A percentile compares a stretch with the other conserved stretches of the same genome.
phyloP scores from a whole-genome alignment of 164 flowering plant species.

The Dillenia turbinata region DNA sequence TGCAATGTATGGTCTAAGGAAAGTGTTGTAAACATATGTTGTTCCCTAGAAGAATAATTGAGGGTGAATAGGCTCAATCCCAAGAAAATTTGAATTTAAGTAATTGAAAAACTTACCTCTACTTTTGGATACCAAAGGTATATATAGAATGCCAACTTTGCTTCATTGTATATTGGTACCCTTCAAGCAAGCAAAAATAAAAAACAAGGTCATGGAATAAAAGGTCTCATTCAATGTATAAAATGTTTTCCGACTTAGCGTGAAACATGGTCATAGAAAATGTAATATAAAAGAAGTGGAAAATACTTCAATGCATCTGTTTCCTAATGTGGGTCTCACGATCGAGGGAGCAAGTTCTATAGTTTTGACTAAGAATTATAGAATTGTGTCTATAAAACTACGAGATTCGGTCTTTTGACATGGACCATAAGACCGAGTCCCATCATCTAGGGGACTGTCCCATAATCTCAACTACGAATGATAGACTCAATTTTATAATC shows the following conservation, averaged over 20 bases:
- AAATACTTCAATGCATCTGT: too few relatives aligned
- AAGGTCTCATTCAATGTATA: too few relatives aligned
- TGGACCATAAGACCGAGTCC: too few relatives aligned
- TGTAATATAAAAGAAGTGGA: background rate
- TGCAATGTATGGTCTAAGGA: slow-evolving; percentile 73
- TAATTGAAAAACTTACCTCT: slow-evolving; percentile 32
- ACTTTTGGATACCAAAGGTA: slow-evolving; percentile 88
- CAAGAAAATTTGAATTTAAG: background rate
- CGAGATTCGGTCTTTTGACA: too few relatives aligned
- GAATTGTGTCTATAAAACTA: too few relatives aligned
- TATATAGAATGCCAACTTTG: slow-evolving; percentile 76
- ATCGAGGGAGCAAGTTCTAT: too few relatives aligned
- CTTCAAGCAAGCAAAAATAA: slow-evolving; percentile 31
- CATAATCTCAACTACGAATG: too few relatives aligned
- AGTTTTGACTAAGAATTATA: too few relatives aligned
- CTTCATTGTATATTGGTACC: slow-evolving; percentile 94
- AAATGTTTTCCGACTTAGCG: too few relatives aligned
- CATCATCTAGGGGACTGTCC: too few relatives aligned
- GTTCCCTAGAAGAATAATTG: slow-evolving; percentile 53
- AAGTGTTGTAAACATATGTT: slow-evolving; percentile 76
- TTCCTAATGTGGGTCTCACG: too few relatives aligned
- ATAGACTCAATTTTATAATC: too few relatives aligned
- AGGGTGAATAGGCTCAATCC: background rate
- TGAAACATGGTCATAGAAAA: background rate
- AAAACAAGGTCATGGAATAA: background rate